Conservation (phyloP, 805 yeast species). For the Candida vartiovaarae region DNA sequence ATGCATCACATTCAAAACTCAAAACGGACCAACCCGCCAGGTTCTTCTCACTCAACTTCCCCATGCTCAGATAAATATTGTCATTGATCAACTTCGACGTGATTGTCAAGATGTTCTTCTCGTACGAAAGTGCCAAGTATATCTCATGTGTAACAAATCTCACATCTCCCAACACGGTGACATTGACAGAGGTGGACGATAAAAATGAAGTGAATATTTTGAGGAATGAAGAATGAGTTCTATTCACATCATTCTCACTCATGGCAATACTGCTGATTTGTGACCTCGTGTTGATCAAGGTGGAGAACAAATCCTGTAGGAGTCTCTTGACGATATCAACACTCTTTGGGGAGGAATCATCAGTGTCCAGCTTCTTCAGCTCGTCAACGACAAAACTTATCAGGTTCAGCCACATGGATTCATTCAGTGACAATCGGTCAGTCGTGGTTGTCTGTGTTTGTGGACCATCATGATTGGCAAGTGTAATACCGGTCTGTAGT, state of each 20-base stretch:
- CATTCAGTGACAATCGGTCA: constrained; percentile 23
- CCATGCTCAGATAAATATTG: constrained; percentile 44
- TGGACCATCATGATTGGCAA: constrained; percentile 22
- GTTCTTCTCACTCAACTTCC: constrained; percentile 33
- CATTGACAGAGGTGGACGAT: constrained; percentile 36
- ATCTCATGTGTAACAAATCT: constrained; percentile 55
- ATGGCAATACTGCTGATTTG: constrained; percentile 17
- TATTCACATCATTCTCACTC: constrained; percentile 12
- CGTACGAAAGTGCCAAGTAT: constrained; percentile 57
- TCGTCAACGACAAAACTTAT: constrained; percentile 32
- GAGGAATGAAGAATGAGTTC: constrained; percentile 36
- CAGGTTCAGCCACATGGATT: constrained; percentile 32
- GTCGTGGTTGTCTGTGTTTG: constrained; percentile 4
- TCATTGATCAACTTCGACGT: constrained; percentile 49
- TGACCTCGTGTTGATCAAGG: constrained; percentile 28
- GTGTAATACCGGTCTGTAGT: constrained; percentile 27
- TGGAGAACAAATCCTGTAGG: constrained; percentile 36
- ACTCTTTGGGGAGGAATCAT: constrained; percentile 9
- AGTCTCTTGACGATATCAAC: constrained; percentile 31
- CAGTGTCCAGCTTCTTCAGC: constrained; percentile 24
- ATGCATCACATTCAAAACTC: constrained; percentile 59
- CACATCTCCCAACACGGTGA: constrained; percentile 53
- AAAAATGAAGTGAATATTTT: constrained; percentile 50
- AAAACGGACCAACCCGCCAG: constrained; percentile 59
- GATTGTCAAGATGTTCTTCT: constrained; percentile 45